Percentiles rank a stretch among this genome's conserved stretches.
phyloP scores from a whole-genome alignment of 1,284 basidiomycete species.

The Marasmius oreades region DNA sequence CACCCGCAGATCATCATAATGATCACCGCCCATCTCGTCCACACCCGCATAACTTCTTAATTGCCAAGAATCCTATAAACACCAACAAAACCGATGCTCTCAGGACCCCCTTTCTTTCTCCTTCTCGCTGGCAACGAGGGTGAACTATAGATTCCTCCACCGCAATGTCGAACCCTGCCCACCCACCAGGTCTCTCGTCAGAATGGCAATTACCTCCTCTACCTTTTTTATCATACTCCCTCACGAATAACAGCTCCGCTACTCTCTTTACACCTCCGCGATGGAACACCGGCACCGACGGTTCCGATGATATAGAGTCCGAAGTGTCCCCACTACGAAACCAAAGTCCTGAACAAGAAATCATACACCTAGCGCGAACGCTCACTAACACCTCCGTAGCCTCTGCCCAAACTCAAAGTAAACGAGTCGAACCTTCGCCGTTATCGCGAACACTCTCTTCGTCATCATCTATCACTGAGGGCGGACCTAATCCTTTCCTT shows the following conservation, averaged over 20 bases:
- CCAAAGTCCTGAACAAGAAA: conserved; percentile 1
- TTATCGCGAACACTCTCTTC: background rate
- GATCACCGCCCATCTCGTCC: too few species aligned
- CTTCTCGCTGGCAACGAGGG: too few species aligned
- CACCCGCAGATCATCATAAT: too few species aligned
- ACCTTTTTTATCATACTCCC: background rate
- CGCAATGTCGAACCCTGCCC: too few species aligned
- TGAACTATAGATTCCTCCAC: too few species aligned
- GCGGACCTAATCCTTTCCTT: conserved; percentile 10
- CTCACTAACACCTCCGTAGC: conserved; percentile 9
- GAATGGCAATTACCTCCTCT: background rate
- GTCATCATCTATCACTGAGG: background rate
- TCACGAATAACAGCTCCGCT: background rate
- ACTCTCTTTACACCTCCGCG: background rate
- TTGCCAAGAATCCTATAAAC: too few species aligned
- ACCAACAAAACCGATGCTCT: too few species aligned
- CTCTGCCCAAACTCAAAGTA: background rate
- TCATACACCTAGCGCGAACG: conserved; percentile 8
- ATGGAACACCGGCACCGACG: background rate
- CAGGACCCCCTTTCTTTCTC: too few species aligned
- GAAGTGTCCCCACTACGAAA: background rate
- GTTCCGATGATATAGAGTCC: background rate
- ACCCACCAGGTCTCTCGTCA: too few species aligned
- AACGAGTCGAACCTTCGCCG: background rate
- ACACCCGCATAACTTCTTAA: too few species aligned